Conservation (phyloP, 805 yeast genomes). For the Metschnikowia picachoensis region DNA sequence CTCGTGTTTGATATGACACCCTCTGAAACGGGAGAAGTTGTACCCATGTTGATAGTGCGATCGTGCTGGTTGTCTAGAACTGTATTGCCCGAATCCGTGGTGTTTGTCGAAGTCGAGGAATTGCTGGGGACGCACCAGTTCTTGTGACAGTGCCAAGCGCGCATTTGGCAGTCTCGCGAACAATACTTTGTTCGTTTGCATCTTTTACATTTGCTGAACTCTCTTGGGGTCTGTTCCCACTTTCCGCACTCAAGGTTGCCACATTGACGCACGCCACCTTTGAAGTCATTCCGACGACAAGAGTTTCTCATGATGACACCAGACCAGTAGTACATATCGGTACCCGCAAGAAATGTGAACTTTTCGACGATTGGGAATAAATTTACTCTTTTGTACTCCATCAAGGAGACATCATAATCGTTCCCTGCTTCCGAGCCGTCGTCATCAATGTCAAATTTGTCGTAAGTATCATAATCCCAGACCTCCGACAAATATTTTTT, state of each 20-base stretch:
- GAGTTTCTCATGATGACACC: constrained; percentile 97
- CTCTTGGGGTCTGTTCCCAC: constrained; percentile 89
- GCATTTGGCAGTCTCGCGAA: constrained; percentile 84
- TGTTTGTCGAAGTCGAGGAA: constrained; percentile 24
- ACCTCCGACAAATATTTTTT: constrained; percentile 28
- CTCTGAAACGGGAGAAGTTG: constrained; percentile 16
- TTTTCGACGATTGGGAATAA: constrained; percentile 89
- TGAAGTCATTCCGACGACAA: constrained; percentile 81
- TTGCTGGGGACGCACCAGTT: constrained; percentile 79
- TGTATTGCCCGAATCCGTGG: constrained; percentile 10
- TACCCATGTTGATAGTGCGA: constrained; percentile 13
- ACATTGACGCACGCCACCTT: constrained; percentile 92
- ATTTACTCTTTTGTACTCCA: constrained; percentile 52
- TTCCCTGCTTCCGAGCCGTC: constrained; percentile 13
- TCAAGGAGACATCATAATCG: constrained; percentile 38
- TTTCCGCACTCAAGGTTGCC: constrained; percentile 89
- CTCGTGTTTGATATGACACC: constrained; percentile 10
- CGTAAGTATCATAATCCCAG: constrained; percentile 41
- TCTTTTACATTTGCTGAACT: constrained; percentile 91
- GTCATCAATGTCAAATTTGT: constrained; percentile 38
- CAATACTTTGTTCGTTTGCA: constrained; percentile 96
- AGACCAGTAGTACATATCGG: constrained; percentile 92
- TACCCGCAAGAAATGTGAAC: constrained; percentile 68
- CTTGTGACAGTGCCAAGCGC: constrained; percentile 89
- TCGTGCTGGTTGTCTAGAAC: constrained; percentile 12